phyloP scores from a whole-genome alignment of 208 protist genomes.

The Leishmania amazonensis region DNA sequence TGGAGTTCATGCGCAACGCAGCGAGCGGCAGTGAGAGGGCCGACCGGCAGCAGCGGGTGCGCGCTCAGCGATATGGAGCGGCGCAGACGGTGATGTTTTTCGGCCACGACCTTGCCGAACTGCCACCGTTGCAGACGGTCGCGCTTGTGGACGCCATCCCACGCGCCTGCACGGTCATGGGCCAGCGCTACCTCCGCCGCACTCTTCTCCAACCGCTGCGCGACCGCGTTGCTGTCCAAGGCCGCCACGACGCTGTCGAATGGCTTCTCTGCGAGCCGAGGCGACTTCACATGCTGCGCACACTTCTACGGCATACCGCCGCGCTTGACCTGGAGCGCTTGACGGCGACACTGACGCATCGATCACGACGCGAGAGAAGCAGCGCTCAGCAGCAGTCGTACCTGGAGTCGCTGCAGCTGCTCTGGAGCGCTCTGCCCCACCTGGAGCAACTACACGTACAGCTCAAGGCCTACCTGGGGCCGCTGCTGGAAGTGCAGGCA shows the following conservation, averaged over 20 bases:
- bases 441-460: constrained; percentile 25
- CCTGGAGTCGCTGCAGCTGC: constrained; percentile 37
- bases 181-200: constrained; percentile 69
- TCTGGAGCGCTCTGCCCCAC: constrained; percentile 39
- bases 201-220: constrained; percentile 80
- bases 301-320: constrained; percentile 26
- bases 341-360: constrained; percentile 32
- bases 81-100: not conserved
- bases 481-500: not conserved
- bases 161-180: constrained; percentile 71
- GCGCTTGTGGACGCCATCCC: constrained; percentile 68
- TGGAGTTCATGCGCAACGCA: not conserved
- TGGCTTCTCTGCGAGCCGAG: constrained; percentile 58
- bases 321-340: constrained; percentile 45
- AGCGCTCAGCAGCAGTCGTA: constrained; percentile 18
- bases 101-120: not conserved
- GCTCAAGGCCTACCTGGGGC: constrained; percentile 21
- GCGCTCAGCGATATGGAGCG: not conserved
- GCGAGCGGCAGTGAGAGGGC: not conserved
- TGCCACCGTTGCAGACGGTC: constrained; percentile 12
- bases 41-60: not conserved
- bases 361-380: constrained; percentile 18
- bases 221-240: constrained; percentile 55
- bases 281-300: constrained; percentile 30
- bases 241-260: constrained; percentile 75